phyloP scores from a whole-genome alignment of 164 flowering plant species.

The Macadamia integrifolia region DNA sequence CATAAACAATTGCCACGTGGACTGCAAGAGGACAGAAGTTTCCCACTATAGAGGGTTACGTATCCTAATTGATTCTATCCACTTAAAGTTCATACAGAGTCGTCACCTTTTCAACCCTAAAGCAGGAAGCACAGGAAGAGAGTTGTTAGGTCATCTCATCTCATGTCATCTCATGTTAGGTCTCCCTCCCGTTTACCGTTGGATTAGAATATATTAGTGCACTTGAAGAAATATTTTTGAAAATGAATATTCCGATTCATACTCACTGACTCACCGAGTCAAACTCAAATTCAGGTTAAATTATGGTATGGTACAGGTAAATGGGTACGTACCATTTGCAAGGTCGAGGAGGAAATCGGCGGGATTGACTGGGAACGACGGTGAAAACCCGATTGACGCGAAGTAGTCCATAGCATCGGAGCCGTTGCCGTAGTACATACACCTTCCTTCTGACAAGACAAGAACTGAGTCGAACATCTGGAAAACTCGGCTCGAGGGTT shows the following conservation, averaged over 20 bases:
- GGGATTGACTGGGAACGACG: constrained; percentile 77
- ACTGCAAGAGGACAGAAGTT: constrained; percentile 12
- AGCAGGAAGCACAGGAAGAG: background rate
- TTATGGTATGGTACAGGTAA: too few relatives aligned
- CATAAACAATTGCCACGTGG: constrained; percentile 17
- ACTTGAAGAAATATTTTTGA: too few relatives aligned
- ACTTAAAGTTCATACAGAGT: background rate
- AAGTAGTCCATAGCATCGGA: constrained; percentile 63
- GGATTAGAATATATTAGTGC: too few relatives aligned
- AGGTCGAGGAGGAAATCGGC: constrained; percentile 94
- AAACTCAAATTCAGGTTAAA: background rate
- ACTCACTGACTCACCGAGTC: too few relatives aligned
- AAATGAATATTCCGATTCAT: too few relatives aligned
- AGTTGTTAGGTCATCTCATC: too few relatives aligned
- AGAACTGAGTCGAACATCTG: constrained; percentile 69
- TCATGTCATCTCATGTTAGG: too few relatives aligned
- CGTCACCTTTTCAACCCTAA: background rate
- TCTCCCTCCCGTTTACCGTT: too few relatives aligned
- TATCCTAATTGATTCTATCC: constrained; percentile 12
- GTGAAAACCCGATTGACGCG: constrained; percentile 53
- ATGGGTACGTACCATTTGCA: constrained; percentile 71
- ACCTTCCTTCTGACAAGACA: constrained; percentile 63
- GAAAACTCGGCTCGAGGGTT: constrained; percentile 80
- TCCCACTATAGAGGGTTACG: constrained; percentile 8
- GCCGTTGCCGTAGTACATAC: constrained; percentile 65